These are phyloP conservation scores for Diatrype stigma DNA, from an alignment of 2,329 filamentous ascomycete genomes.

Conservation along the genomic window DNA sequence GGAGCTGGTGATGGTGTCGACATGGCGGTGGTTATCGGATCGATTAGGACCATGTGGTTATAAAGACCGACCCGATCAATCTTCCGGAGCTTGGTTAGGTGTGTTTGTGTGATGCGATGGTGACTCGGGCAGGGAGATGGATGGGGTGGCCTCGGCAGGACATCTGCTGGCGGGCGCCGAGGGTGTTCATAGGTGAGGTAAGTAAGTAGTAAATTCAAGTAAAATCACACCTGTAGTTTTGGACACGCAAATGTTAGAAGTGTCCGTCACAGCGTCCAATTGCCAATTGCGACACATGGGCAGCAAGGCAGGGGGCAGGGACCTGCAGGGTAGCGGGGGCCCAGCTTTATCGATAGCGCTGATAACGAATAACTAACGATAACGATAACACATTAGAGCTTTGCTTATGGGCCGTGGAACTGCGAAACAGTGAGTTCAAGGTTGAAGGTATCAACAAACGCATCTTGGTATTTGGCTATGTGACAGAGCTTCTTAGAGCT, in stretches of 20 bases:
- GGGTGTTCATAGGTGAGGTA: background rate
- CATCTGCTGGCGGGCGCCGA: background rate
- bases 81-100: background rate
- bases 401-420: too few relatives aligned
- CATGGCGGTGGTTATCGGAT: constrained; percentile 35
- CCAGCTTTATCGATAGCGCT: background rate
- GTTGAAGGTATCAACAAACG: too few relatives aligned
- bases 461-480: too few relatives aligned
- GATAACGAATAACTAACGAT: too few relatives aligned
- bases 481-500: too few relatives aligned
- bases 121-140: background rate
- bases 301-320: too few relatives aligned
- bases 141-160: background rate
- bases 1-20: constrained; percentile 22
- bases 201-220: too few relatives aligned
- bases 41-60: constrained; percentile 28
- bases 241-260: background rate
- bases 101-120: background rate
- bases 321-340: background rate
- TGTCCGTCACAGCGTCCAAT: background rate
- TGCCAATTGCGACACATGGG: background rate
- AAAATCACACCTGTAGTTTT: too few relatives aligned
- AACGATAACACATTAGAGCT: background rate
- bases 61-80: too few relatives aligned
- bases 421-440: too few relatives aligned